phyloP scores from a whole-genome alignment of 305 asterid genomes.

The Fraxinus dipetala region DNA sequence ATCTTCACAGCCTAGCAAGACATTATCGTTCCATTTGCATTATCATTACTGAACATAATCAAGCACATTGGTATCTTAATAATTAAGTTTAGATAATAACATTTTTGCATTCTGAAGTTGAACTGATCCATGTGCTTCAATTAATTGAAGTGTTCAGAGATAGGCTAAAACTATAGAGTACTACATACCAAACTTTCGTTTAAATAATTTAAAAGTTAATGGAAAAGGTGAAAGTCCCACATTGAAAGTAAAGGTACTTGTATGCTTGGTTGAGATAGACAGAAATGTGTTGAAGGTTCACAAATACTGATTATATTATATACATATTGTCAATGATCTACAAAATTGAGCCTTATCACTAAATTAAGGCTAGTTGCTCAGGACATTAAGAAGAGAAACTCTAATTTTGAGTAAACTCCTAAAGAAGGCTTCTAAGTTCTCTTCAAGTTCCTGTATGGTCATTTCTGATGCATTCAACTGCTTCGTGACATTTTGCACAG shows the following conservation, averaged over 20 bases:
- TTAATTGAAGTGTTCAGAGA: not conserved
- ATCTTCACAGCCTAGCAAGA: constrained; percentile 2
- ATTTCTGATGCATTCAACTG: not conserved
- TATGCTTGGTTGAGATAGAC: not conserved
- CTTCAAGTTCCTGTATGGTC: constrained; percentile 26
- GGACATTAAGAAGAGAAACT: constrained; percentile 31
- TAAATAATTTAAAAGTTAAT: not conserved
- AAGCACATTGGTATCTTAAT: not conserved
- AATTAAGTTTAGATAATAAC: not conserved
- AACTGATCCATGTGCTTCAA: not conserved
- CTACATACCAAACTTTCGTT: not conserved
- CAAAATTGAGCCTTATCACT: not conserved
- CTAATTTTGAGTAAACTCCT: constrained; percentile 29
- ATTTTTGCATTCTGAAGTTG: not conserved
- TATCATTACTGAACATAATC: not conserved
- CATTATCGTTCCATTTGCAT: not conserved
- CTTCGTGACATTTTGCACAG: constrained; percentile 1
- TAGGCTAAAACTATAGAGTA: not conserved
- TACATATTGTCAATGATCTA: not conserved
- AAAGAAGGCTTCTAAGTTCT: constrained; percentile 11
- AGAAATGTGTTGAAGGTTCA: not conserved
- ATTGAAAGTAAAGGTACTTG: not conserved
- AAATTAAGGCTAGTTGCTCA: not conserved
- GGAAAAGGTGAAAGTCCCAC: not conserved
- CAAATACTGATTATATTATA: not conserved